phyloP scores from a whole-genome alignment of 768 basidiomycete genomes.

The Hypsizygus marmoreus region DNA sequence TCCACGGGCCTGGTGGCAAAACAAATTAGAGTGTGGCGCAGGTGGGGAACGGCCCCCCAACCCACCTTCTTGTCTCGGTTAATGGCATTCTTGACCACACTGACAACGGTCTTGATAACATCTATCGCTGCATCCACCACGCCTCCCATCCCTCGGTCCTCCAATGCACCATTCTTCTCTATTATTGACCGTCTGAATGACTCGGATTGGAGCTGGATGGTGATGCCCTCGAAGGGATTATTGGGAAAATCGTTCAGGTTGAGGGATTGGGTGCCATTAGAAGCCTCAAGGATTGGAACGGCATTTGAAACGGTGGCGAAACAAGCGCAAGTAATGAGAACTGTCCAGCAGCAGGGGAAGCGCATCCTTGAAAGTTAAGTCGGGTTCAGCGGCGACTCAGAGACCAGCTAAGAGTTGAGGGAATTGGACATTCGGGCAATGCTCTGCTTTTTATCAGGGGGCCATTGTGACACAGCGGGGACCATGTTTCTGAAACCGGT shows the following conservation, averaged over 20 bases:
- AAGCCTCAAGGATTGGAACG: background rate
- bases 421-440: background rate
- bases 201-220: conserved; percentile 1
- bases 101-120: conserved; percentile 7
- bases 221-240: conserved; percentile 12
- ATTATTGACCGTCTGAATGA: conserved; percentile 4
- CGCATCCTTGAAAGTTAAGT: conserved; percentile 13
- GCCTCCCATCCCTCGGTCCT: background rate
- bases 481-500: too few relatives aligned
- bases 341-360: background rate
- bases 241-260: background rate
- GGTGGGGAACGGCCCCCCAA: background rate
- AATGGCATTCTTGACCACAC: conserved; percentile 3
- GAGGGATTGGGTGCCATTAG: conserved; percentile 7
- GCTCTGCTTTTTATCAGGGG: too few relatives aligned
- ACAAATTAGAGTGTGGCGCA: background rate
- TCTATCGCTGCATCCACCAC: conserved; percentile 11
- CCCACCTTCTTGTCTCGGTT: conserved; percentile 13
- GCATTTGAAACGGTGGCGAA: conserved; percentile 4
- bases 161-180: too few relatives aligned
- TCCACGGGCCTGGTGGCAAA: conserved; percentile 6
- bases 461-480: too few relatives aligned
- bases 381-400: conserved; percentile 2
- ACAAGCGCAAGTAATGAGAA: conserved; percentile 1
- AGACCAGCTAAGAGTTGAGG: conserved; percentile 14